Base-by-base conservation (phyloP, 257 asterid species). In the Petunia secreta region DNA sequence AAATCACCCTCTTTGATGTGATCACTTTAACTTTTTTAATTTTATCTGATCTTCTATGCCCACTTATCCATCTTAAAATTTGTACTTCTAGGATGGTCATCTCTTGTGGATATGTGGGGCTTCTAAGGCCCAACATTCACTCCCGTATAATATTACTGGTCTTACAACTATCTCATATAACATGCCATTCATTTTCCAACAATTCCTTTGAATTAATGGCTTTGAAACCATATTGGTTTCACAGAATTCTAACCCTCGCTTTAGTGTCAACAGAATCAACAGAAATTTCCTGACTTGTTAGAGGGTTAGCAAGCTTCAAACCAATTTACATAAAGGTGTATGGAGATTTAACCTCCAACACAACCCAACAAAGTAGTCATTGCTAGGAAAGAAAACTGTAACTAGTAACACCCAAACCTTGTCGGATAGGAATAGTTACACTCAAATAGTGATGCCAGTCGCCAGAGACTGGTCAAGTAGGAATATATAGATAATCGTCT, bases 321-420 rank as follows among this genome's bases (percentile, higher is more conserved):
- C 74, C 34, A 65, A 11, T 40, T 65, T 65, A 65, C 36, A 14
- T 65, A 40, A 40, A 65, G 6, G 4, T 11, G 53, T 40, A 48
- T 8, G 37, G 52, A 65, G 53, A 40, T 65, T 14, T 40, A 36
- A 40, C 36, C 37, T 40, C 40, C 34, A 7, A 36, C 36, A 25
- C 39, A 65, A 65, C 52, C 37, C 74, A 40, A 65, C 52, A 65
- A 40, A 65, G 52, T 65, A 40, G 25, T 41, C 53, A 66, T 66
- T 15, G 14, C 53, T 66, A 16, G 52, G 14, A 66, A 66, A 66
- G 36, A 13, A 66, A 41, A 25, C 25, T 3, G 6, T 2, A 66
- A 14, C 14, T 6, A 15, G 53, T 15, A 40, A 52, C 16, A 1
- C 37, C 11, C 53, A 40, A 66, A 15, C 8, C 14, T 25, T 25